Percentiles rank a stretch among this genome's conserved stretches.
phyloP scores from a whole-genome alignment of 1,139 yeast genomes.

The Kodamaea suecica region DNA sequence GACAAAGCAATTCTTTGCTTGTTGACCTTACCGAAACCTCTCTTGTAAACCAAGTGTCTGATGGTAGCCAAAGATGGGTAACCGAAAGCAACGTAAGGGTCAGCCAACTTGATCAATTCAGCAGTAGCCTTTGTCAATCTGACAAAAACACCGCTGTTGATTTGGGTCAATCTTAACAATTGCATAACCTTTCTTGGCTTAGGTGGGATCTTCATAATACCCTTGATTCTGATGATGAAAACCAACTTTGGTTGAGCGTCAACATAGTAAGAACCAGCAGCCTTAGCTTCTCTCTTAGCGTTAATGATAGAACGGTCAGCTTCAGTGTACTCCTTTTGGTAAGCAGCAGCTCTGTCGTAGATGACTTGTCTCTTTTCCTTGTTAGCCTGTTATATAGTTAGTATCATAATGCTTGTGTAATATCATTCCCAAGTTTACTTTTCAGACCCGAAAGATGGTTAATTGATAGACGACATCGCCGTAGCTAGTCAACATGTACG shows the following conservation, averaged over 20 bases:
- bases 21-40: constrained; percentile 99
- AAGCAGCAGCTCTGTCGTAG: constrained; percentile 97
- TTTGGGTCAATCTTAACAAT: constrained; percentile 95
- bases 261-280: constrained; percentile 94
- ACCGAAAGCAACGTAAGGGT: constrained; percentile 99
- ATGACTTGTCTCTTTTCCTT: constrained; percentile 92
- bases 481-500: constrained; percentile 70
- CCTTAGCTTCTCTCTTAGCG: constrained; percentile 96
- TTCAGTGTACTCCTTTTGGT: constrained; percentile 93
- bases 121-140: constrained; percentile 98
- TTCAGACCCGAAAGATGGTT: constrained; percentile 99
- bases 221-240: constrained; percentile 98
- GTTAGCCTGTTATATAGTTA: constrained; percentile 58
- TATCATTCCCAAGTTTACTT: constrained; percentile 16
- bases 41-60: constrained; percentile 97
- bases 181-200: constrained; percentile 99
- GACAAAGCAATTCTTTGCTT: constrained; percentile 95
- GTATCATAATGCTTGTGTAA: constrained; percentile 17
- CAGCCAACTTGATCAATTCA: constrained; percentile 95
- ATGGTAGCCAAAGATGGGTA: constrained; percentile 96
- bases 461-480: constrained; percentile 91
- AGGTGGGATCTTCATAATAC: constrained; percentile 99
- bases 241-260: constrained; percentile 96
- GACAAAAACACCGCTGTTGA: constrained; percentile 97
- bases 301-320: constrained; percentile 90